Evolutionary conservation across 495 filamentous ascomycete species (phyloP).

Genomic region (Cladorrhinum samala): DNA sequence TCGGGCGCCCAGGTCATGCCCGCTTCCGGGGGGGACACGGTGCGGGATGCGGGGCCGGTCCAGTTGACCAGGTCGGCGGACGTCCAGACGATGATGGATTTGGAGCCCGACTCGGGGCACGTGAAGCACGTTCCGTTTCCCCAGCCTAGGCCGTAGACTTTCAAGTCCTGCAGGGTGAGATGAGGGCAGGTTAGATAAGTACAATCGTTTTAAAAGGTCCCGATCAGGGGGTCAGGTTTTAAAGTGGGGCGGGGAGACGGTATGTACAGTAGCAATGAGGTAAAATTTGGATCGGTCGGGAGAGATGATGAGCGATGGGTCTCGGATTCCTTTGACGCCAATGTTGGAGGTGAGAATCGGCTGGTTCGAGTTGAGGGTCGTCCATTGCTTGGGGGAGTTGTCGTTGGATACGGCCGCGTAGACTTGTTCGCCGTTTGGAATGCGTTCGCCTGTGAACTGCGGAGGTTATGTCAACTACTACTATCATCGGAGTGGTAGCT

Average conservation of each 20-base stretch:
- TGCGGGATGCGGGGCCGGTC: background rate
- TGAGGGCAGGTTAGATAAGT: too few species aligned
- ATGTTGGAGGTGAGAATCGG: background rate
- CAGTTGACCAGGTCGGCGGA: slow-evolving; percentile 1
- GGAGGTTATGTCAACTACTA: too few species aligned
- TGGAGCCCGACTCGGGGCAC: slow-evolving; percentile 4
- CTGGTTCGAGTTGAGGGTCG: slow-evolving; percentile 2
- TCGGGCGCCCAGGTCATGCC: slow-evolving; percentile 7
- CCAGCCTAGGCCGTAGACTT: slow-evolving; percentile 8
- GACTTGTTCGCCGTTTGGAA: slow-evolving; percentile 5
- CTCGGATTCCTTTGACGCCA: slow-evolving; percentile 5
- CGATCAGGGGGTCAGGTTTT: too few species aligned
- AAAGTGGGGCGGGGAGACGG: too few species aligned
- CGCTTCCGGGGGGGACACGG: slow-evolving; percentile 1
- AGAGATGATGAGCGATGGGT: slow-evolving; percentile 4
- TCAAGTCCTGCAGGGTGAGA: too few species aligned
- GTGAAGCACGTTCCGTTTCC: slow-evolving; percentile 1
- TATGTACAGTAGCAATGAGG: slow-evolving; percentile 2
- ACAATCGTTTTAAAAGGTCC: too few species aligned
- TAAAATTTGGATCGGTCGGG: slow-evolving; percentile 3
- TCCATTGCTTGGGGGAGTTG: slow-evolving; percentile 6
- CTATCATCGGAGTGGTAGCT: background rate
- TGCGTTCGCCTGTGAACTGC: slow-evolving; percentile 7
- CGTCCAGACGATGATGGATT: slow-evolving; percentile 4
- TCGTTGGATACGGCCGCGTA: slow-evolving; percentile 7